phyloP scores from a whole-genome alignment of 2,329 filamentous ascomycete species.

The Colletotrichum zoysiae region DNA sequence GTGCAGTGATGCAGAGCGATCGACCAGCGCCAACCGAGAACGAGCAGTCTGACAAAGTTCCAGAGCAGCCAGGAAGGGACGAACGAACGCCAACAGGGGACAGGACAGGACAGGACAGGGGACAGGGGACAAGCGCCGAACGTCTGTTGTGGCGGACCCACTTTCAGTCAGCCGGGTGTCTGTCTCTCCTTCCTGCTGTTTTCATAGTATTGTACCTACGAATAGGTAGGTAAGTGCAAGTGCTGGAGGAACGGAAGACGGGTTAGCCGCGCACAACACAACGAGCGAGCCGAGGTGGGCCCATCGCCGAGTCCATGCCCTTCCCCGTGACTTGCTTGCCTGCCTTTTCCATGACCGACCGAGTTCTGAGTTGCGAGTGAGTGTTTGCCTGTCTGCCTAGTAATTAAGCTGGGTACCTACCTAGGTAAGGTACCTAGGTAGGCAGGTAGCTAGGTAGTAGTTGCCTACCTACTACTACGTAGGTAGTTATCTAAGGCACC shows the following conservation, averaged over 20 bases:
- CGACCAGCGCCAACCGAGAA: slow-evolving; percentile 11
- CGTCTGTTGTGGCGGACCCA: slow-evolving; percentile 1
- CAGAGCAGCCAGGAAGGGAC: slow-evolving; percentile 1
- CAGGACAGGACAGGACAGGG: slow-evolving; percentile 11
- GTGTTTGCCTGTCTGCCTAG: neutral
- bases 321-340: neutral
- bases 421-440: too few species aligned
- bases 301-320: neutral
- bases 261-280: slow-evolving; percentile 10
- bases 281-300: neutral
- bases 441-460: too few species aligned
- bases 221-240: neutral
- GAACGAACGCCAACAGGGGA: slow-evolving; percentile 5
- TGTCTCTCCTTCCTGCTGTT: slow-evolving; percentile 3
- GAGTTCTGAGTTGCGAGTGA: neutral
- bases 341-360: neutral
- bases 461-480: too few species aligned
- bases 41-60: neutral
- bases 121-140: slow-evolving; percentile 3
- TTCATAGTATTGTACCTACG: too few species aligned
- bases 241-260: neutral
- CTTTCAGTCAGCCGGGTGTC: slow-evolving; percentile 13
- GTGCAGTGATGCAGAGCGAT: slow-evolving; percentile 18
- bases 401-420: too few species aligned
- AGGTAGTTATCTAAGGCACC: too few species aligned